A percentile compares a stretch with the other conserved stretches of the same genome.
phyloP scores from a whole-genome alignment of 306 rosid genomes.

The Acacia melanoxylon region DNA sequence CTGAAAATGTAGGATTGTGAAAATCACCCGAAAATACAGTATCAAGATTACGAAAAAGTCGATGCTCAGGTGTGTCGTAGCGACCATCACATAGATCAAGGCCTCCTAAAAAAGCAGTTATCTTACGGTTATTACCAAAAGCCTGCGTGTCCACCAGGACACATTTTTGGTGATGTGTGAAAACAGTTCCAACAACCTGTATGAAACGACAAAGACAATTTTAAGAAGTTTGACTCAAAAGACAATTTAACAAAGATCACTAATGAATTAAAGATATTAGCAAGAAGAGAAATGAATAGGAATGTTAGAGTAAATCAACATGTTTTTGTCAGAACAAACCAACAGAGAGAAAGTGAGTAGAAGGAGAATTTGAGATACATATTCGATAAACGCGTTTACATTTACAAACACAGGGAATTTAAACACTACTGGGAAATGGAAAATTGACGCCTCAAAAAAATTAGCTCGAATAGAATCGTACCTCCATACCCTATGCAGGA shows the following conservation, averaged over 20 bases:
- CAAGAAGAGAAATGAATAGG: background rate
- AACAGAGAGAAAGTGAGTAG: background rate
- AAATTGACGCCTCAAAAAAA: conserved; percentile 23
- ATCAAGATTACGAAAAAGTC: conserved; percentile 71
- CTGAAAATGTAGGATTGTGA: conserved; percentile 82
- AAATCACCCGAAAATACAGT: conserved; percentile 69
- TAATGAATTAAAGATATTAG: background rate
- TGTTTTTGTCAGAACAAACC: background rate
- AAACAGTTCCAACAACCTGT: conserved; percentile 84
- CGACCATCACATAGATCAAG: conserved; percentile 97
- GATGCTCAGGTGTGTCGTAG: conserved; percentile 96
- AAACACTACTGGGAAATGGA: conserved; percentile 1
- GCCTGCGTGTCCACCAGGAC: conserved; percentile 90
- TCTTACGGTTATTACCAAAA: conserved; percentile 71
- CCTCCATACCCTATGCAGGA: conserved; percentile 36
- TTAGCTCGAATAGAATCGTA: conserved; percentile 37
- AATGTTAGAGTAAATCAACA: conserved; percentile 17
- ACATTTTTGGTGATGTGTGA: conserved; percentile 95
- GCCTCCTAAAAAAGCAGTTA: conserved; percentile 92
- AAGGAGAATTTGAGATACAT: background rate
- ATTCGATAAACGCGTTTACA: conserved; percentile 24
- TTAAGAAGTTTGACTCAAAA: conserved; percentile 18
- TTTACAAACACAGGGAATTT: conserved; percentile 36
- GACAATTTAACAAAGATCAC: background rate
- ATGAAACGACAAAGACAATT: conserved; percentile 30